Evolutionary conservation across 305 asterid genomes (phyloP).

Genomic region (Withania somnifera): DNA sequence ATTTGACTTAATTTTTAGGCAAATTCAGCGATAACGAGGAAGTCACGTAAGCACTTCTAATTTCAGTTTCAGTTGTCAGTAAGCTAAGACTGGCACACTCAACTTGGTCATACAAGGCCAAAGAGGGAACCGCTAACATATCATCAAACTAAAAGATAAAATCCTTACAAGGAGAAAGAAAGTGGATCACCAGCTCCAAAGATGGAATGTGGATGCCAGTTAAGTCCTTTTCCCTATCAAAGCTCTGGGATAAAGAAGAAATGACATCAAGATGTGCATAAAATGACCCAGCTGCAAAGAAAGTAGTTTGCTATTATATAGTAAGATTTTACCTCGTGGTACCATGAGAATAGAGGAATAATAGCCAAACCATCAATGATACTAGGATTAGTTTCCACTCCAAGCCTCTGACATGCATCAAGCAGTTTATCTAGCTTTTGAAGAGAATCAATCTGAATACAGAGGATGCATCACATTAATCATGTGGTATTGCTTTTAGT

Average conservation of each 20-base stretch:
- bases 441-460: conserved; percentile 46
- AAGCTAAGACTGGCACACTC: background rate
- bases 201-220: conserved; percentile 61
- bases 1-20: background rate
- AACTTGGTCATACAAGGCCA: background rate
- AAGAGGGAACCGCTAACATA: background rate
- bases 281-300: conserved; percentile 1
- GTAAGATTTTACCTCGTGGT: conserved; percentile 58
- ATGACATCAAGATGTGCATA: background rate
- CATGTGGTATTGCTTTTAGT: background rate
- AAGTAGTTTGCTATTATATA: background rate
- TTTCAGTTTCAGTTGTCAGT: background rate
- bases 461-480: background rate
- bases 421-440: conserved; percentile 64
- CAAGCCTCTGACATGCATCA: conserved; percentile 41
- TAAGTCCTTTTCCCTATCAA: conserved; percentile 70
- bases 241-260: conserved; percentile 43
- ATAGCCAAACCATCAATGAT: conserved; percentile 56
- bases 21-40: background rate
- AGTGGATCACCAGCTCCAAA: conserved; percentile 87
- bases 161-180: conserved; percentile 73
- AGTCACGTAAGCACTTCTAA: background rate
- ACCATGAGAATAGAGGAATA: conserved; percentile 76
- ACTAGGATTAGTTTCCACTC: conserved; percentile 61
- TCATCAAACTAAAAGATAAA: conserved; percentile 23